Evolutionary conservation across 345 rosid species (phyloP).

Genomic region (Bruguiera parviflora): DNA sequence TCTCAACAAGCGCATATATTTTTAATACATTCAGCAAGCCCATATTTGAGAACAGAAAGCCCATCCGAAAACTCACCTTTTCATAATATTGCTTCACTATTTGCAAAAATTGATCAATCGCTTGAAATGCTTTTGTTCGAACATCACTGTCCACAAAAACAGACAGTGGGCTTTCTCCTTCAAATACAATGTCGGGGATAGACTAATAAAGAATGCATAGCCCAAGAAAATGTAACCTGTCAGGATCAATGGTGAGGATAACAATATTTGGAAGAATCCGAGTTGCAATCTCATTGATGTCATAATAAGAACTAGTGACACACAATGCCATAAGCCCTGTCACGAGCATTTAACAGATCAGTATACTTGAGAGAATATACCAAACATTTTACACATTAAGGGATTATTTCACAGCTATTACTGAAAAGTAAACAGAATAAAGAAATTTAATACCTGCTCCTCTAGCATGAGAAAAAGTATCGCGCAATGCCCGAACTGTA

Average conservation of each 20-base stretch:
- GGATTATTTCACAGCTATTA: neutral
- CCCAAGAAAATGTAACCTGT: slow-evolving; percentile 49
- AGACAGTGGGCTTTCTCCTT: slow-evolving; percentile 4
- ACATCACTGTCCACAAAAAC: slow-evolving; percentile 67
- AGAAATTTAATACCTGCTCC: slow-evolving; percentile 75
- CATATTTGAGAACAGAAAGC: neutral
- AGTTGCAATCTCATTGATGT: slow-evolving; percentile 82
- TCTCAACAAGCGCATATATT: neutral
- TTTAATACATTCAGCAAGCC: neutral
- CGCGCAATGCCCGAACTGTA: slow-evolving; percentile 96
- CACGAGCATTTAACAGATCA: slow-evolving; percentile 14
- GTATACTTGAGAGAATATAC: neutral
- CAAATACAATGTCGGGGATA: slow-evolving; percentile 1
- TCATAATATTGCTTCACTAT: slow-evolving; percentile 76
- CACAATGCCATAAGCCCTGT: slow-evolving; percentile 95
- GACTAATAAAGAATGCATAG: slow-evolving; percentile 4
- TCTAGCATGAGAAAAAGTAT: slow-evolving; percentile 95
- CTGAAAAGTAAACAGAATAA: neutral
- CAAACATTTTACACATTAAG: neutral
- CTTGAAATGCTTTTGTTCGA: slow-evolving; percentile 89
- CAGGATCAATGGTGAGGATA: slow-evolving; percentile 87
- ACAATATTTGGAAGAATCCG: slow-evolving; percentile 88
- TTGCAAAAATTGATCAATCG: slow-evolving; percentile 88
- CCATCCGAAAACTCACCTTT: slow-evolving; percentile 45
- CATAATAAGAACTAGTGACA: slow-evolving; percentile 91